Conservation (phyloP, 73 alveolate genomes). For the Paramecium primaurelia region DNA sequence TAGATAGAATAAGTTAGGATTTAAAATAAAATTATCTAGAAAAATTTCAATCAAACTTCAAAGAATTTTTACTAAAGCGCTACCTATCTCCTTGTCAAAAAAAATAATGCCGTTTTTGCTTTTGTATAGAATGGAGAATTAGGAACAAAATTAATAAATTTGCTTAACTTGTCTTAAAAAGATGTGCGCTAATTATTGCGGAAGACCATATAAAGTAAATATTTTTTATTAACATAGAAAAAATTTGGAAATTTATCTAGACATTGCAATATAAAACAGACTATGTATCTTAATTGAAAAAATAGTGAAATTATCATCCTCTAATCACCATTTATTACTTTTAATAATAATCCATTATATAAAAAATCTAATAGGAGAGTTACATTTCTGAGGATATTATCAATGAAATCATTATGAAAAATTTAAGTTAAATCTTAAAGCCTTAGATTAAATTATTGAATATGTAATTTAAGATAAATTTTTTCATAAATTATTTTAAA, state of each 20-base stretch:
- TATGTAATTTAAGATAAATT: background rate
- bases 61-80: background rate
- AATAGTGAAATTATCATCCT: background rate
- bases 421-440: background rate
- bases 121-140: background rate
- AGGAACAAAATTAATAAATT: background rate
- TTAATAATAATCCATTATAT: background rate
- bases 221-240: background rate
- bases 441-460: background rate
- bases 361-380: background rate
- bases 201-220: background rate
- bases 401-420: background rate
- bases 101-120: background rate
- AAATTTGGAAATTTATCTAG: background rate
- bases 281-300: background rate
- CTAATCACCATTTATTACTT: background rate
- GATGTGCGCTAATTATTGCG: background rate
- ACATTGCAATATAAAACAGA: background rate
- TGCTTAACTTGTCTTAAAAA: background rate
- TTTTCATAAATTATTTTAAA: background rate
- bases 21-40: background rate
- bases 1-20: background rate
- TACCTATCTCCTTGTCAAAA: background rate
- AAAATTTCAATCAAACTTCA: background rate
- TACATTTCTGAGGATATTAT: background rate